Evolutionary conservation across 768 basidiomycete genomes (phyloP), one percentile per base, ranked within the genome.

Genomic region (Pleurotus giganteus): DNA sequence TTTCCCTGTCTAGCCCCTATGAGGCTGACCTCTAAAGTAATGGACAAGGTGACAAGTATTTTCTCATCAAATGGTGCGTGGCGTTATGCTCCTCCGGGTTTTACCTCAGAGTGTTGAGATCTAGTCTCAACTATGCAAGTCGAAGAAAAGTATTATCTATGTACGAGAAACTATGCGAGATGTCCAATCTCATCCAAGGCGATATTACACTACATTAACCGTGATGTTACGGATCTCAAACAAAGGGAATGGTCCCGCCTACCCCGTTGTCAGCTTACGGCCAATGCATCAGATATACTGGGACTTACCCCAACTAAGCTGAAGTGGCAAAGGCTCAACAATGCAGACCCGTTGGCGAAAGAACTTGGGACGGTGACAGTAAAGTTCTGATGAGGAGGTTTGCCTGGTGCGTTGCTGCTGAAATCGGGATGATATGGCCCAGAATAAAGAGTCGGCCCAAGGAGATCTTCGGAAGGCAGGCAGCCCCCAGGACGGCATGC

Each of bases 361-460:
- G 36, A 23, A 12, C 19, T 24, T 8, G 59, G 67, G 8, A 71
- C 45, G 2, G 54, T 57, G 8, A 73, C 63, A 1, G 70, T 66
- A 42, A 69, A 73, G 57, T 74, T 70, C 47, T 66, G 65, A 27
- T 61, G 67, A 15, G 64, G 60, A 4, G 69, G 71, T 53, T 69
- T 66, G 37, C 17, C 36, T 1, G 63, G 61, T 24, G 63, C 57
- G 2, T 31, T 4, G 9, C 68, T 57, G 17, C 73, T 62, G 54
- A 58, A 64, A 54, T 72, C 58, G 0, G 81, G 80, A 23, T 64
- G 58, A 55, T 70, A 82, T 8, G 64, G 64, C 15, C 80, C 81
- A 39, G 72, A 74, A 63, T 78, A 81, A 43, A 82, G 65, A n/a
- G 81, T 70, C 8, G 53, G 60, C 11, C 80, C 80, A 60, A 81